A percentile compares a stretch with the other conserved stretches of the same genome.
These are phyloP conservation scores for Tuber melanosporum DNA, from an alignment of 495 filamentous ascomycete genomes.

Conservation along the genomic window DNA sequence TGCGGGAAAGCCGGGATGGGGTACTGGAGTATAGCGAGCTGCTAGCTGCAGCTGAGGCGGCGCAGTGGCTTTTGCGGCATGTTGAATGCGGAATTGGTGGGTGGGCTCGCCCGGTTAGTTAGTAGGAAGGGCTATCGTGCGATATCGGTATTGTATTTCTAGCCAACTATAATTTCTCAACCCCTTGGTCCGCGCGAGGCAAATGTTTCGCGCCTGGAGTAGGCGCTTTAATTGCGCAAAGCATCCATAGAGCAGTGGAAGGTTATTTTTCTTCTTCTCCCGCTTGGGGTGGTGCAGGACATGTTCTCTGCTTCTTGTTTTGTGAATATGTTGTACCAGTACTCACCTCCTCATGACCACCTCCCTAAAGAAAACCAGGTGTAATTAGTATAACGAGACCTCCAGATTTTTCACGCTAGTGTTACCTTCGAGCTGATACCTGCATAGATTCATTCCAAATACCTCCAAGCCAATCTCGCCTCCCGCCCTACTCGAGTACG, in stretches of 20 bases:
- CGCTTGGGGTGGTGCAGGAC: not conserved
- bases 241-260: not conserved
- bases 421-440: not conserved
- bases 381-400: not conserved
- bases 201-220: not conserved
- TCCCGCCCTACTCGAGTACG: not conserved
- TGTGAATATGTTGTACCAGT: not conserved
- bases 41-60: not conserved
- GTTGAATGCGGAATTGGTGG: not conserved
- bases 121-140: not conserved
- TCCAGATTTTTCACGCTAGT: not conserved
- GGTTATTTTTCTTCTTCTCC: not conserved
- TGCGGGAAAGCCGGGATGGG: not conserved
- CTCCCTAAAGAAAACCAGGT: not conserved
- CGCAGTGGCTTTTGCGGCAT: not conserved
- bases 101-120: not conserved
- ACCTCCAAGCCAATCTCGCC: not conserved
- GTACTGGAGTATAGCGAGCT: not conserved
- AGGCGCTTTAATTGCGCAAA: not conserved
- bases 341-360: not conserved
- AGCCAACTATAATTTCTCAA: not conserved
- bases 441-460: not conserved
- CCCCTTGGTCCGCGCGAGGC: not conserved
- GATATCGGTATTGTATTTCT: not conserved
- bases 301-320: not conserved